phyloP scores from a whole-genome alignment of 306 rosid genomes.

The Ceratonia siliqua region DNA sequence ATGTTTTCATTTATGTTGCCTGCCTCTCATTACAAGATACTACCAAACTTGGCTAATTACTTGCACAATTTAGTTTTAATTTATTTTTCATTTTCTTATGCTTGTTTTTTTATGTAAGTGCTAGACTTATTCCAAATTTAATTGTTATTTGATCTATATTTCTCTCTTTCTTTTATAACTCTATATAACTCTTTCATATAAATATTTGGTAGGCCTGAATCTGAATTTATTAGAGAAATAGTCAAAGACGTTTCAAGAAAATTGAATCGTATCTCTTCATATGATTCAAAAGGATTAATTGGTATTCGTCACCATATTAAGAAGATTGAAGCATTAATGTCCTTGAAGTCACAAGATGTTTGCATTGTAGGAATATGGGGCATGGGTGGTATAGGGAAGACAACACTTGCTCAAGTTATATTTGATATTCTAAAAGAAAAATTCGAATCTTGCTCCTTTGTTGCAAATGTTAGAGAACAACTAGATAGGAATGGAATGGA shows the following conservation, averaged over 20 bases:
- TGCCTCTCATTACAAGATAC: too few relatives aligned
- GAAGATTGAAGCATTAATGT: background rate
- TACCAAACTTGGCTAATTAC: too few relatives aligned
- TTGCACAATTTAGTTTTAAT: too few relatives aligned
- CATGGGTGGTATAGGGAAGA: constrained; percentile 9
- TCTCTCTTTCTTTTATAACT: too few relatives aligned
- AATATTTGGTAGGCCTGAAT: background rate
- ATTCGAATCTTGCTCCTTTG: constrained; percentile 1
- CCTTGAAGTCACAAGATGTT: background rate
- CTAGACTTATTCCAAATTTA: too few relatives aligned
- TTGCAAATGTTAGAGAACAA: background rate
- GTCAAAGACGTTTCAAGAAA: background rate
- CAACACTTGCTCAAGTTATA: background rate
- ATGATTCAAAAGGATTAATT: background rate
- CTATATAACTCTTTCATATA: too few relatives aligned
- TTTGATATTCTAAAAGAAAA: background rate
- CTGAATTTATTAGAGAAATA: background rate
- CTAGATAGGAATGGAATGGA: background rate
- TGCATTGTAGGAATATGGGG: constrained; percentile 17
- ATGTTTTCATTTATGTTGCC: too few relatives aligned
- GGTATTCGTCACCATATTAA: background rate
- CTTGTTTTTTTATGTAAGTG: too few relatives aligned
- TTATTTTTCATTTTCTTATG: too few relatives aligned
- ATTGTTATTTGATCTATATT: too few relatives aligned
- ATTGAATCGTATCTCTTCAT: too few relatives aligned